Evolutionary conservation across 2,329 filamentous ascomycete genomes (phyloP).

Genomic region (Exophiala sideris): DNA sequence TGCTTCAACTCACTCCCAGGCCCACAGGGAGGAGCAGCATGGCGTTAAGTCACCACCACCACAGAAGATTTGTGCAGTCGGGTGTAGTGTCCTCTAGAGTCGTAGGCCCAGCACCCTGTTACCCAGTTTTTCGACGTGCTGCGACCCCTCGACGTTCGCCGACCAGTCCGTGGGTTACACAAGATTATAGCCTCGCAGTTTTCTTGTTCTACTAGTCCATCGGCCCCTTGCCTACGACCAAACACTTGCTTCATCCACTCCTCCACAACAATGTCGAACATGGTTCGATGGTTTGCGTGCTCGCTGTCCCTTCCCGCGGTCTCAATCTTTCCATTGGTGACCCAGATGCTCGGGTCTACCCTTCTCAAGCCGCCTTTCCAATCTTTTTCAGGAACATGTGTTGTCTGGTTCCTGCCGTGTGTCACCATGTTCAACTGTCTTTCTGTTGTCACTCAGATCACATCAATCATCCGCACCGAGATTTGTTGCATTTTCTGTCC

Average conservation of each 20-base stretch:
- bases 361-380: background rate
- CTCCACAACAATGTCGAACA: too few species aligned
- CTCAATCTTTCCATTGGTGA: background rate
- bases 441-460: constrained; percentile 9
- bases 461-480: constrained; percentile 18
- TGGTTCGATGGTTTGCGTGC: background rate
- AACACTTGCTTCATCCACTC: too few species aligned
- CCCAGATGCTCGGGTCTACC: constrained; percentile 14
- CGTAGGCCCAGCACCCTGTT: too few species aligned
- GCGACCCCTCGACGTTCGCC: too few species aligned
- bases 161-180: too few species aligned
- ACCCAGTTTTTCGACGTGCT: too few species aligned
- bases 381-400: background rate
- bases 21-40: too few species aligned
- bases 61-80: too few species aligned
- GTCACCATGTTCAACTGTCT: background rate
- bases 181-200: too few species aligned
- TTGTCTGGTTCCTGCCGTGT: background rate
- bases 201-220: background rate
- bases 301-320: constrained; percentile 9
- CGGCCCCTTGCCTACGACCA: background rate
- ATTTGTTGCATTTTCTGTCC: constrained; percentile 14
- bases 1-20: too few species aligned
- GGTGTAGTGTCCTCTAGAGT: too few species aligned
- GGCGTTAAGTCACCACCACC: too few species aligned